A percentile compares a stretch with the other conserved stretches of the same genome.
Evolutionary conservation across 768 basidiomycete genomes (phyloP).

Genomic region (Termitomyces bulborhizus): DNA sequence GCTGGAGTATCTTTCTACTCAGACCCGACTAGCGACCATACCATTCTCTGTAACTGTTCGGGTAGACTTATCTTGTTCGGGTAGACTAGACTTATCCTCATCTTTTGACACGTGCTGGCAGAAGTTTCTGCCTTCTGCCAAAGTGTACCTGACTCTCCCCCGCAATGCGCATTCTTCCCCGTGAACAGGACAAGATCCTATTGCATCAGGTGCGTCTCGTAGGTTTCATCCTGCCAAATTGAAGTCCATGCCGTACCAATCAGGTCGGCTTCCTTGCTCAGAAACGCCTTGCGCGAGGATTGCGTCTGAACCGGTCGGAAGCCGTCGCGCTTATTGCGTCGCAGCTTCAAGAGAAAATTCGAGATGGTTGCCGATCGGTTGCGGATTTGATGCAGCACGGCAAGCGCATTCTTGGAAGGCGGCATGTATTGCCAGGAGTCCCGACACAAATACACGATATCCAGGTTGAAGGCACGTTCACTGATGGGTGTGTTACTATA

Average conservation of each 20-base stretch:
- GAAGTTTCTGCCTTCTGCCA: no score
- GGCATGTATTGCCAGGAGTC: conserved; percentile 86
- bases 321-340: conserved; percentile 84
- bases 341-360: conserved; percentile 90
- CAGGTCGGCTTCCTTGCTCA: conserved; percentile 89
- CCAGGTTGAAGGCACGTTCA: conserved; percentile 91
- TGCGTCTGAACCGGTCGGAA: conserved; percentile 83
- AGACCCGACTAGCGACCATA: no score
- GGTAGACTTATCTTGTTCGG: no score
- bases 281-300: conserved; percentile 89
- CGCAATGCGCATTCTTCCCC: conserved; percentile 64
- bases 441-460: conserved; percentile 74
- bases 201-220: conserved; percentile 51
- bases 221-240: background rate
- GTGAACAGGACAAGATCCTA: conserved; percentile 70
- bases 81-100: no score
- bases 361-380: conserved; percentile 85
- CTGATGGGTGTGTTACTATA: conserved; percentile 56
- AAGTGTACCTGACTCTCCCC: background rate
- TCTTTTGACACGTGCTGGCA: no score
- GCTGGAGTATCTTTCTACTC: no score
- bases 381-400: conserved; percentile 92
- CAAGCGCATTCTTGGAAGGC: conserved; percentile 77
- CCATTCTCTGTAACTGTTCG: no score
- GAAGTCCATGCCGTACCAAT: background rate